Conservation (phyloP, 331 rosid species). For the Dryas integrifolia region DNA sequence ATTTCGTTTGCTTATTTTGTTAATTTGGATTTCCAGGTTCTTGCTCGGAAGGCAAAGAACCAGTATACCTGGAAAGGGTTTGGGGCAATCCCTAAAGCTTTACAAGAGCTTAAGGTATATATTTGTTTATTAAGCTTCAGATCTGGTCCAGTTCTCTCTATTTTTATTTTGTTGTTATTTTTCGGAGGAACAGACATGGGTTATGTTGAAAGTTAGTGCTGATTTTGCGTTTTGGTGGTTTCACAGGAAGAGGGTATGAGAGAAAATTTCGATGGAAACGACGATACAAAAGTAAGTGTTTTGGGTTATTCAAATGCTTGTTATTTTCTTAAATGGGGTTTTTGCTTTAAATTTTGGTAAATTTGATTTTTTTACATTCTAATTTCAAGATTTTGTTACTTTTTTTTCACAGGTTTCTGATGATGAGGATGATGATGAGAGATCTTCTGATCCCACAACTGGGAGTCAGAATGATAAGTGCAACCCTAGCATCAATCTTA, state of each 20-base stretch:
- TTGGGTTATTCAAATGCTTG: background rate
- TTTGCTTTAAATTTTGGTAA: background rate
- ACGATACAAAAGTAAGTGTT: conserved; percentile 46
- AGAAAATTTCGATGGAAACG: conserved; percentile 40
- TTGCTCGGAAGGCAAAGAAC: conserved; percentile 77
- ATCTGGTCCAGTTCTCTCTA: background rate
- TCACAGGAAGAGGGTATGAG: conserved; percentile 60
- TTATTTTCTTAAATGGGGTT: background rate
- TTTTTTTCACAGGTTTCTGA: conserved; percentile 44
- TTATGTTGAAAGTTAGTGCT: background rate
- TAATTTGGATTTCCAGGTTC: conserved; percentile 44
- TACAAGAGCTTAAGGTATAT: conserved; percentile 61
- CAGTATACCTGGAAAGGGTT: conserved; percentile 89
- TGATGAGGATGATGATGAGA: conserved; percentile 71
- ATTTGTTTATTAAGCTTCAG: background rate
- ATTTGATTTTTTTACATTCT: background rate
- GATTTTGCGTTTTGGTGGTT: conserved; percentile 14
- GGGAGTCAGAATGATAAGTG: conserved; percentile 73
- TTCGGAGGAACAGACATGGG: too few relatives aligned
- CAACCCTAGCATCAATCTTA: conserved; percentile 25
- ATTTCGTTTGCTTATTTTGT: background rate
- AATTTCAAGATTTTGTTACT: background rate
- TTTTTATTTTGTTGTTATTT: background rate
- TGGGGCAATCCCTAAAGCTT: conserved; percentile 57
- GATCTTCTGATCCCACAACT: conserved; percentile 36